Percentiles rank a stretch among this genome's conserved stretches.
Conservation (phyloP, 495 filamentous ascomycete genomes). For the Ramalina intermedia region DNA sequence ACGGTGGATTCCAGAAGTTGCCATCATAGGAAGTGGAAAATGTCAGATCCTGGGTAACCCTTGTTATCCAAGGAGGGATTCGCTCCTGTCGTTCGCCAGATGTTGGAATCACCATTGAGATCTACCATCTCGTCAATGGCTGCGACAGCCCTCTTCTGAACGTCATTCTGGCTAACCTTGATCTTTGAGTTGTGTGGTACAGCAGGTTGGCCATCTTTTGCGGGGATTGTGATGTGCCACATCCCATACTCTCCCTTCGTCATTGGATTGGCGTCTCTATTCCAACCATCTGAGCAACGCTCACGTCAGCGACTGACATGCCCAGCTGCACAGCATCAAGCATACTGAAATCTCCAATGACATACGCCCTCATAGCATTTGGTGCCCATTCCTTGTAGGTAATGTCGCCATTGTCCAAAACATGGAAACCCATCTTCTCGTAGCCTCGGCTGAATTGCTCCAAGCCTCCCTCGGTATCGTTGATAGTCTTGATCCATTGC, state of each 20-base stretch:
- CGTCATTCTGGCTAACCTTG: slow-evolving; percentile 44
- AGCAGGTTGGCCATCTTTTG: slow-evolving; percentile 55
- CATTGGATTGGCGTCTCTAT: slow-evolving; percentile 70
- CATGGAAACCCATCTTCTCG: slow-evolving; percentile 73
- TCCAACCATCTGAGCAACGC: slow-evolving; percentile 61
- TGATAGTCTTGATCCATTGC: slow-evolving; percentile 70
- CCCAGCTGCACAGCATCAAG: not conserved
- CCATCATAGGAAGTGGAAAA: slow-evolving; percentile 88
- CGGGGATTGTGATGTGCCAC: slow-evolving; percentile 69
- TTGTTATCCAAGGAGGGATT: slow-evolving; percentile 90
- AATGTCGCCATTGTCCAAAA: slow-evolving; percentile 67
- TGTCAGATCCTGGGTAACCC: slow-evolving; percentile 80
- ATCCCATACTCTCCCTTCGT: slow-evolving; percentile 72
- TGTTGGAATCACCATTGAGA: slow-evolving; percentile 62
- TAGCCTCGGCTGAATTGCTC: slow-evolving; percentile 86
- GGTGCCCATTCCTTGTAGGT: slow-evolving; percentile 94
- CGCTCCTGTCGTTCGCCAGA: slow-evolving; percentile 70
- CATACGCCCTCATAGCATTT: slow-evolving; percentile 63
- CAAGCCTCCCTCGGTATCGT: slow-evolving; percentile 73
- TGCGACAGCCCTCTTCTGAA: not conserved
- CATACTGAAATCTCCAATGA: slow-evolving; percentile 96
- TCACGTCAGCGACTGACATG: not conserved
- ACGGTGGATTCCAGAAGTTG: slow-evolving; percentile 90
- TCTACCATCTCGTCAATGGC: slow-evolving; percentile 32
- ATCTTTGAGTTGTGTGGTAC: slow-evolving; percentile 90